phyloP scores from a whole-genome alignment of 768 basidiomycete species.

The Amanita molliuscula region DNA sequence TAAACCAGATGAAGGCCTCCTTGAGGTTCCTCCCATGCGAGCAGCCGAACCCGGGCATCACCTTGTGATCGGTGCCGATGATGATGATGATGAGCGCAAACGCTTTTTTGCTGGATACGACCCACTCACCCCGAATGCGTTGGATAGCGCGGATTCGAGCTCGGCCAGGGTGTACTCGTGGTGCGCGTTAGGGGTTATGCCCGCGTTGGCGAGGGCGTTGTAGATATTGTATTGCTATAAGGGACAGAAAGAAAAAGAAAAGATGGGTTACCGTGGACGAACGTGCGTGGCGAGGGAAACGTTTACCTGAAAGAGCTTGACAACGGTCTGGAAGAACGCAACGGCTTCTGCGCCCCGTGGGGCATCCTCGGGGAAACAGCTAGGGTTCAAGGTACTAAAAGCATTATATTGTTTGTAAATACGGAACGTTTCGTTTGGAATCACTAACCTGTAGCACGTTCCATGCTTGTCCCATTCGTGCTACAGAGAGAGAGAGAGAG shows the following conservation, averaged over 20 bases:
- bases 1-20: slow-evolving; percentile 43
- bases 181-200: not conserved
- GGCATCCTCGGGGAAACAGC: slow-evolving; percentile 43
- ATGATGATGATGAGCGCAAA: no score
- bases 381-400: slow-evolving; percentile 37
- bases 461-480: slow-evolving; percentile 59
- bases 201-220: not conserved
- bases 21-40: slow-evolving; percentile 20
- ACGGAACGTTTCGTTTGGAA: not conserved
- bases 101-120: not conserved
- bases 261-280: not conserved
- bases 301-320: slow-evolving; percentile 1
- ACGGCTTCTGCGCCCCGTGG: slow-evolving; percentile 50
- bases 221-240: slow-evolving; percentile 1
- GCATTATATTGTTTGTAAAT: not conserved
- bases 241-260: no score
- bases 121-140: not conserved
- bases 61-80: no score
- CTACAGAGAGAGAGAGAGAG: slow-evolving; percentile 23
- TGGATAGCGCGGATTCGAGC: not conserved
- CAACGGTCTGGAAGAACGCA: slow-evolving; percentile 39
- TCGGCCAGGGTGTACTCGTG: not conserved
- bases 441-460: slow-evolving; percentile 27
- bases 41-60: slow-evolving; percentile 40
- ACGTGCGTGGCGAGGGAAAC: not conserved